A percentile compares a stretch with the other conserved stretches of the same genome.
phyloP scores from a whole-genome alignment of 2,329 filamentous ascomycete species.

The Fusarium coffeatum region DNA sequence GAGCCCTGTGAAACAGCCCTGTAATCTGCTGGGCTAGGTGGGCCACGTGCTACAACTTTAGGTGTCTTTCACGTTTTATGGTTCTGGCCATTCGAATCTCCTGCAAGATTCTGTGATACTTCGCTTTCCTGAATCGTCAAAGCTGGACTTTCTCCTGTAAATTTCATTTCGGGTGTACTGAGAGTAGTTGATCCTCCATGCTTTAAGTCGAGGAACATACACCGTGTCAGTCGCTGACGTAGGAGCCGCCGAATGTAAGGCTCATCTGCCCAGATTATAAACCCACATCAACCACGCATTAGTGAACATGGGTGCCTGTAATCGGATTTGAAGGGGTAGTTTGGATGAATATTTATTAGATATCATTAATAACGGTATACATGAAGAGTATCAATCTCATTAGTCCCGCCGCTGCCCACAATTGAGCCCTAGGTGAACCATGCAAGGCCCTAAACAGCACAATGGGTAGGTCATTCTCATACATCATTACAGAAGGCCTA shows the following conservation, averaged over 20 bases:
- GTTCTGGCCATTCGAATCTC: background rate
- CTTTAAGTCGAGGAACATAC: too few species aligned
- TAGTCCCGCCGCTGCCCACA: background rate
- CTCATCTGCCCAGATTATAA: background rate
- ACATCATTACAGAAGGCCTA: background rate
- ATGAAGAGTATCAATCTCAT: background rate
- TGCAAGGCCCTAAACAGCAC: too few species aligned
- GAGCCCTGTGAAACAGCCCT: background rate
- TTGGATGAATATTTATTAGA: background rate
- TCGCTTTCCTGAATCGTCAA: background rate
- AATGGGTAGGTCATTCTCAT: too few species aligned
- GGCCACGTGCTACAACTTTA: background rate
- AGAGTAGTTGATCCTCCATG: too few species aligned
- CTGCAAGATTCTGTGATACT: background rate
- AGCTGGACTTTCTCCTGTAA: rapidly evolving
- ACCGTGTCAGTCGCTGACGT: background rate
- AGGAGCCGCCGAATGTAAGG: background rate
- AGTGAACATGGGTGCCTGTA: background rate
- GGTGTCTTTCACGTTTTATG: background rate
- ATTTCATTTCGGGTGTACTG: too few species aligned
- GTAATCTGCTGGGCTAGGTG: background rate
- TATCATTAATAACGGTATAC: background rate
- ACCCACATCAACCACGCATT: background rate
- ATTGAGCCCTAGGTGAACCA: background rate
- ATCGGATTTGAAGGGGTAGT: background rate